Percentiles rank a stretch among this genome's conserved stretches.
phyloP scores from a whole-genome alignment of 345 rosid species.

The Citrus sp. region DNA sequence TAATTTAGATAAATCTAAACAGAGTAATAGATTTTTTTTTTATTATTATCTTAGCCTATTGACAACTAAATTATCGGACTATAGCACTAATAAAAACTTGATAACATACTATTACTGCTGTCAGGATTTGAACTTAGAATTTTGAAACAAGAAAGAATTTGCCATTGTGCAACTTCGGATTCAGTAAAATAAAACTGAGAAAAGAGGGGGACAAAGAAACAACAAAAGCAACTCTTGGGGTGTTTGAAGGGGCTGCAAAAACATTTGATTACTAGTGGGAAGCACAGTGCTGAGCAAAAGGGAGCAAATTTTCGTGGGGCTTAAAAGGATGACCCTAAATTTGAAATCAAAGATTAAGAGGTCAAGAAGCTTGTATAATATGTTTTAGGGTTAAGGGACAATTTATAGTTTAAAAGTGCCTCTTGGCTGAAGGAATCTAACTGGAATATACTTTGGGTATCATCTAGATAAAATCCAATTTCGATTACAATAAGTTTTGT shows the following conservation, averaged over 20 bases:
- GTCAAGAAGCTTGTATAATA: neutral
- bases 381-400: neutral
- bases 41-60: too few relatives aligned
- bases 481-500: neutral
- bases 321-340: neutral
- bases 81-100: too few relatives aligned
- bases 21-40: too few relatives aligned
- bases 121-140: too few relatives aligned
- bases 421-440: conserved; percentile 2
- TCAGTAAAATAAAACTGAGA: too few relatives aligned
- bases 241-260: neutral
- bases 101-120: too few relatives aligned
- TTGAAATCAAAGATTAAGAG: neutral
- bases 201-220: neutral
- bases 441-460: neutral
- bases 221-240: neutral
- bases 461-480: neutral
- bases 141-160: too few relatives aligned
- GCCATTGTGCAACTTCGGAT: too few relatives aligned
- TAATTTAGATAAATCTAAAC: too few relatives aligned
- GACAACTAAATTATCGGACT: too few relatives aligned
- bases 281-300: neutral
- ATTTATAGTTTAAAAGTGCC: conserved; percentile 10
- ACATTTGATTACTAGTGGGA: neutral
- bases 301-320: neutral